A percentile compares a stretch with the other conserved stretches of the same genome.
phyloP scores from a whole-genome alignment of 2,329 filamentous ascomycete species.

The Nigrograna mackinnonii region DNA sequence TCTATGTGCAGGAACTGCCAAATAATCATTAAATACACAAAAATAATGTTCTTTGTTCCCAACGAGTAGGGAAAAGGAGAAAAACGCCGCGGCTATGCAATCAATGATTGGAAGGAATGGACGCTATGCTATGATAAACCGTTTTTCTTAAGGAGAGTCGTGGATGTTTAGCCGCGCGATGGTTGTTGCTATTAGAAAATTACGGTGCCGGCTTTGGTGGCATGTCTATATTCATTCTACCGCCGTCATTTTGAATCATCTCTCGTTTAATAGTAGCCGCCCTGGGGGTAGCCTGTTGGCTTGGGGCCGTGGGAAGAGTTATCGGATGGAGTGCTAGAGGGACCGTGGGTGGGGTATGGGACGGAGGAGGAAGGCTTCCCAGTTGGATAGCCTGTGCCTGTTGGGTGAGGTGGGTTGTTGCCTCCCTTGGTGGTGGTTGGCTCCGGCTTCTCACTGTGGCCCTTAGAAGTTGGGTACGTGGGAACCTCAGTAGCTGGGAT shows the following conservation, averaged over 20 bases:
- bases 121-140: slow-evolving; percentile 8
- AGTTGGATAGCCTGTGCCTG: slow-evolving; percentile 6
- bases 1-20: not conserved
- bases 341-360: slow-evolving; percentile 25
- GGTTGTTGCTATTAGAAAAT: not conserved
- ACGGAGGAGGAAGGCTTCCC: slow-evolving; percentile 10
- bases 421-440: not conserved
- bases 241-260: not conserved
- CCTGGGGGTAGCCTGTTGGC: slow-evolving; percentile 12
- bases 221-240: not conserved
- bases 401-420: slow-evolving; percentile 1
- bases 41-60: not conserved
- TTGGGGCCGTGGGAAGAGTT: slow-evolving; percentile 12
- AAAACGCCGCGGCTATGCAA: slow-evolving; percentile 29
- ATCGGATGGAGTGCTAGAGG: slow-evolving; percentile 4
- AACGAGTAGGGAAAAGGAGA: not conserved
- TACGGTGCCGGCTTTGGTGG: not conserved
- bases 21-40: not conserved
- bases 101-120: slow-evolving; percentile 16
- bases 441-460: slow-evolving; percentile 1
- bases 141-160: slow-evolving; percentile 9
- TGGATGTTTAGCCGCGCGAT: not conserved
- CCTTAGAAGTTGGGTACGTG: slow-evolving; percentile 8
- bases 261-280: slow-evolving; percentile 1
- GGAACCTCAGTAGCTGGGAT: slow-evolving; percentile 13